Evolutionary conservation across 352 stramenopile species (phyloP), one percentile per base, ranked within the genome.

Genomic region (Phytophthora cajani): DNA sequence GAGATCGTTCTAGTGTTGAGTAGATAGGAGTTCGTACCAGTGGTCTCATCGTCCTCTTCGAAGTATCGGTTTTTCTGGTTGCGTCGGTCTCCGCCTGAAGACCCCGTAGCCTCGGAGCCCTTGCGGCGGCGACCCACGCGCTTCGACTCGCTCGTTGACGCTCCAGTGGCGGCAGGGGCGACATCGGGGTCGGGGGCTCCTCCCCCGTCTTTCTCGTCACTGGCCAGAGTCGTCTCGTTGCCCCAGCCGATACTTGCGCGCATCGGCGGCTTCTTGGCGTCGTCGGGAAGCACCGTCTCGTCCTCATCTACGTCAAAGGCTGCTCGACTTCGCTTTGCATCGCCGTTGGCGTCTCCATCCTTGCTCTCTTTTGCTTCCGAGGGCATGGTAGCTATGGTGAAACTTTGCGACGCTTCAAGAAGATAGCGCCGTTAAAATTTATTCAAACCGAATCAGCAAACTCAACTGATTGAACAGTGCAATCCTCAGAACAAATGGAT

Each of bases 61-160:
- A 93, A 93, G 58, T 93, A 84, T 11, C 81, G 81, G 56, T 91
- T 92, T 69, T 88, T 91, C 58, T 88, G 86, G 61, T 77, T 78
- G 27, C 82, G 79, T 2, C 49, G 70, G 17, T 75, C 55, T 1
- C 50, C 61, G n/a, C 64, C 56, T 17, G 62, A 54, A 30, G 57
- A 42, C 2, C 47, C 50, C 30, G 57, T 21, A 40, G 66, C 54
- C 17, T 90, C 83, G 1, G 80, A 78, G 7, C 83, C 86, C 59
- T 91, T 90, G 46, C 86, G 84, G 21, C 86, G 75, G 44, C 86
- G 72, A 36, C 82, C 68, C n/a, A 59, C 64, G 5, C 86, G 84
- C 55, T 93, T 93, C 0, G 74, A 71, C 49, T 91, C 82, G 2
- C 67, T 67, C 8, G 70, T 74, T 5, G 47, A 61, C 9, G 64